These are phyloP conservation scores for Lophium mytilinum DNA, from an alignment of 495 filamentous ascomycete genomes.

Conservation along the genomic window DNA sequence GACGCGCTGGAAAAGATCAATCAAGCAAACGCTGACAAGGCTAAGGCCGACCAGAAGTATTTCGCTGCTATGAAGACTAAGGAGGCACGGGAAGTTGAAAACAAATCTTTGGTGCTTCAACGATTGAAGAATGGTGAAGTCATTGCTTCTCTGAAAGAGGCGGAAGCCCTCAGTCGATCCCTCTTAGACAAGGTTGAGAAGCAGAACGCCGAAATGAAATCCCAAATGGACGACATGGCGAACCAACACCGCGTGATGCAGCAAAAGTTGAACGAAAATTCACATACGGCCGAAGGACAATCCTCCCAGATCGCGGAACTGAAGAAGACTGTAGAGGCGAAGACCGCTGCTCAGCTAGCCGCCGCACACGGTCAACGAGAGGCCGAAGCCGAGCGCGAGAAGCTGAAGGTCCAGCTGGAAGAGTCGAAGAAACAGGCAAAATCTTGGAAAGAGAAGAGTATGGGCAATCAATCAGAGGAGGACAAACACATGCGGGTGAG, in stretches of 20 bases:
- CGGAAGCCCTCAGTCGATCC: conserved; percentile 52
- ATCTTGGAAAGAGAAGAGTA: conserved; percentile 69
- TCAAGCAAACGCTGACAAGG: conserved; percentile 74
- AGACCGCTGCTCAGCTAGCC: conserved; percentile 53
- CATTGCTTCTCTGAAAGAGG: conserved; percentile 84
- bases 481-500: conserved; percentile 78
- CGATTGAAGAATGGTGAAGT: conserved; percentile 89
- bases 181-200: conserved; percentile 82
- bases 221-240: conserved; percentile 57
- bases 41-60: conserved; percentile 95
- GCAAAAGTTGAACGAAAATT: conserved; percentile 57
- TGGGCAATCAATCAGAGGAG: conserved; percentile 70
- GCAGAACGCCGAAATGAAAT: conserved; percentile 72
- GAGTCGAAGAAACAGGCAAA: conserved; percentile 70
- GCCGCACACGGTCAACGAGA: conserved; percentile 55
- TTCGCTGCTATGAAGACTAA: conserved; percentile 91
- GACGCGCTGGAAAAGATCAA: conserved; percentile 71
- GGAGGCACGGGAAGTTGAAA: conserved; percentile 69
- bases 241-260: conserved; percentile 65
- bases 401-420: conserved; percentile 61
- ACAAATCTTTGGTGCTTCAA: conserved; percentile 66
- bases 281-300: conserved; percentile 59
- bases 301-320: conserved; percentile 70
- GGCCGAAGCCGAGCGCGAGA: conserved; percentile 65
- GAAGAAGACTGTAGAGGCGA: conserved; percentile 58